A percentile compares a stretch with the other conserved stretches of the same genome.
Conservation (phyloP, 2,329 filamentous ascomycete species). For the Magnaporthiopsis rhizophila region DNA sequence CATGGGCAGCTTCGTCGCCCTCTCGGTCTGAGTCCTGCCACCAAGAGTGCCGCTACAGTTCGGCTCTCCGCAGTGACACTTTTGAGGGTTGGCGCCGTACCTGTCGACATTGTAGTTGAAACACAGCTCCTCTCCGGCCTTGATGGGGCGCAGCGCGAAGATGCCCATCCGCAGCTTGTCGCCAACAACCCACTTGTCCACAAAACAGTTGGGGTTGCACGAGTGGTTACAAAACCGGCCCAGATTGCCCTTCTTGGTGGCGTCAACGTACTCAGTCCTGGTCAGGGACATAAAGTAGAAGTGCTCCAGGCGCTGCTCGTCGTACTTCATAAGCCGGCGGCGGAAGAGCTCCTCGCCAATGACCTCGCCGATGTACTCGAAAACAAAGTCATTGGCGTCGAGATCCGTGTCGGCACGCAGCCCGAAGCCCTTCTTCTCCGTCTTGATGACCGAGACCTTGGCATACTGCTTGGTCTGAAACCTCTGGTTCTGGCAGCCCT, state of each 20-base stretch:
- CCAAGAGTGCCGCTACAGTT: constrained; percentile 97
- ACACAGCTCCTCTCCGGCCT: constrained; percentile 85
- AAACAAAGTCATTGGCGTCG: constrained; percentile 83
- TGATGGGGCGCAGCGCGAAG: constrained; percentile 79
- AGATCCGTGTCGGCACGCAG: constrained; percentile 74
- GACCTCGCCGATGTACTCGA: constrained; percentile 97
- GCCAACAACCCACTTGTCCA: constrained; percentile 98
- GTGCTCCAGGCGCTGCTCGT: constrained; percentile 94
- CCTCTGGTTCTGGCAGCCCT: constrained; percentile 85
- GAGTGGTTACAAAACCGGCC: constrained; percentile 98
- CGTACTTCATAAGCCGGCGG: constrained; percentile 84
- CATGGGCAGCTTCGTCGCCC: constrained; percentile 82
- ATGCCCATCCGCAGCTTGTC: constrained; percentile 98
- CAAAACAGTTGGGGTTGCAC: constrained; percentile 97
- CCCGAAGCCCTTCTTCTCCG: constrained; percentile 94
- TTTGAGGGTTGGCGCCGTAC: constrained; percentile 93
- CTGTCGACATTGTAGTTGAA: constrained; percentile 99
- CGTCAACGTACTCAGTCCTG: constrained; percentile 94
- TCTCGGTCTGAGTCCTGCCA: constrained; percentile 94
- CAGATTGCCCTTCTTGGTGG: constrained; percentile 91
- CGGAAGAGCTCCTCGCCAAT: constrained; percentile 90
- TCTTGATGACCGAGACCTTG: constrained; percentile 89
- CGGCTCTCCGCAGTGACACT: constrained; percentile 89
- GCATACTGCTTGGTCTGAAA: constrained; percentile 89
- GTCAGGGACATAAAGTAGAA: constrained; percentile 99